A percentile compares a stretch with the other conserved stretches of the same genome.
Conservation (phyloP, 2,329 filamentous ascomycete genomes). For the Cytospora mali region DNA sequence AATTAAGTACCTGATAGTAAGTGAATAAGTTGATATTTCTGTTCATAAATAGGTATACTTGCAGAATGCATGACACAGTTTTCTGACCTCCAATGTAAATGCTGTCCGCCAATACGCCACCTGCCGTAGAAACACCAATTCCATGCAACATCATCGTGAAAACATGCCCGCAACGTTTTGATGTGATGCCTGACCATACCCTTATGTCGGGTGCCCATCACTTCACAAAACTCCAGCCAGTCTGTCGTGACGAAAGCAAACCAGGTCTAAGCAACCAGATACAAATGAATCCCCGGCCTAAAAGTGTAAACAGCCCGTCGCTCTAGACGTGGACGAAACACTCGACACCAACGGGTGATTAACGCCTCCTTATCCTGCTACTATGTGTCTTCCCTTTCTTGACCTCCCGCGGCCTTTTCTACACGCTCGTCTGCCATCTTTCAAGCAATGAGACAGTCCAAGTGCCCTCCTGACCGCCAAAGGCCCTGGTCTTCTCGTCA, state of each 20-base stretch:
- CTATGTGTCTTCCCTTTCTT: too few species aligned
- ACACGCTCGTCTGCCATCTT: background rate
- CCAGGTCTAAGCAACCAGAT: background rate
- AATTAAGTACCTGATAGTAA: background rate
- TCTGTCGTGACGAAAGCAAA: background rate
- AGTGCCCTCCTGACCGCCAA: background rate
- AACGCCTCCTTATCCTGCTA: too few species aligned
- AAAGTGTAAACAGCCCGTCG: background rate
- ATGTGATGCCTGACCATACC: background rate
- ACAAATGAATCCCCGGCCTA: background rate
- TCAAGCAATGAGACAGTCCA: constrained; percentile 26
- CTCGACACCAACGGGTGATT: too few species aligned
- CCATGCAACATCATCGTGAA: background rate
- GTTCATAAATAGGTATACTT: background rate
- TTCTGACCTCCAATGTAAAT: background rate
- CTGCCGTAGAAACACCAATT: background rate
- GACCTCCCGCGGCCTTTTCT: too few species aligned
- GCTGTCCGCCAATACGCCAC: background rate
- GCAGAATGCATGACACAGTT: background rate
- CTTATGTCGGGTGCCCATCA: too few species aligned
- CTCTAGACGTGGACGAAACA: too few species aligned
- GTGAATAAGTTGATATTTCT: background rate
- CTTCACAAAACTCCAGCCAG: background rate
- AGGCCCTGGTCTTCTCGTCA: constrained; percentile 16
- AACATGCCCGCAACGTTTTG: background rate